Base-by-base conservation (phyloP, 192 early-diverging fungal genomes). In the Coemansia sp. region DNA sequence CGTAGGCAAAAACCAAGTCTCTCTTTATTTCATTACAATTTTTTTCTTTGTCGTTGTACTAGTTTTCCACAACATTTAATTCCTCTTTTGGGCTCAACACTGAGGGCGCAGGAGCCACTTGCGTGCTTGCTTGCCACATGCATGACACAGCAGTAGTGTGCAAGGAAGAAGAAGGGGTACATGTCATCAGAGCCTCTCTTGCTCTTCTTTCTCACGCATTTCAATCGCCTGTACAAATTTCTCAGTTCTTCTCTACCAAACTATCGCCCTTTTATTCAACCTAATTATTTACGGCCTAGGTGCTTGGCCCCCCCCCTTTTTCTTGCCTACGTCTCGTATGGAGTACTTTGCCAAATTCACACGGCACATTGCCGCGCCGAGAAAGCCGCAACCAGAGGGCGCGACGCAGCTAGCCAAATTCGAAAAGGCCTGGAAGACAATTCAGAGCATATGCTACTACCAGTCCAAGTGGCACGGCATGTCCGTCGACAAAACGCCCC, bases 291-390 rank as follows among this genome's bases (percentile, higher is more conserved):
- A 31, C 31, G 31, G 31, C 31, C 31, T 31, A 4, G 31, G 31
- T 31, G 31, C 31, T 31, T 31, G 31, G 31, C 31, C 31, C 31
- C 31, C 4, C 4, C 31, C 31, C 31, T 58, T 41, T 58, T 38
- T 68, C 35, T 37, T 65, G 26, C 25, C 28, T 38, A 43, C 50
- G 41, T 41, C 11, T 33, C 6, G n/a, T 38, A 88, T 88, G 86
- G 86, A 88, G 66, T 88, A 87, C 70, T 88, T 90, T 83, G 69
- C 85, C 36, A 86, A 86, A 61, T 85, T 90, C 55, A 90, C 88
- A 60, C 82, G 84, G 62, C 77, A 83, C 62, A 85, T 90, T 55
- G 73, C 68, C 18, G 84, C 84, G 8, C 80, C 89, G 33, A 85
- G 82, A 43, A 87, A 84, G 72, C 67, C 81, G 10, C 85, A 84